Conservation (phyloP, 208 protist genomes). For the Sergeia podlipaevii region DNA sequence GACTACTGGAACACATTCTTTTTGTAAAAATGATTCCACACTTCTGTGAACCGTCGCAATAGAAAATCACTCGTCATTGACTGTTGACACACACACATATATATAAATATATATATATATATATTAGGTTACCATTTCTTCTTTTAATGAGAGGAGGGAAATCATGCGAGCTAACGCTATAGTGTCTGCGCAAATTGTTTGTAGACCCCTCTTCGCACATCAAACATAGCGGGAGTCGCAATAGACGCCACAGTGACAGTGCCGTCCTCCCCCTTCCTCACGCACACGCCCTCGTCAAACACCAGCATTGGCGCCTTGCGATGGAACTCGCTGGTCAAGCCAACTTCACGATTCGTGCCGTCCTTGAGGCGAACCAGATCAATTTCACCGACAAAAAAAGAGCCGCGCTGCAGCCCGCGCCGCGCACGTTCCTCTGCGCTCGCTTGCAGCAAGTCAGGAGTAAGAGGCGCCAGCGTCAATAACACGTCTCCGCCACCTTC, state of each 20-base stretch:
- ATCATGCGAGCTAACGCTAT: slow-evolving; percentile 11
- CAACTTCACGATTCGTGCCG: slow-evolving; percentile 31
- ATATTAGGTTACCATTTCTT: background rate
- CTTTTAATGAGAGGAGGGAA: too few relatives aligned
- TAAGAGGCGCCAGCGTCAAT: slow-evolving; percentile 39
- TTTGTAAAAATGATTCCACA: too few relatives aligned
- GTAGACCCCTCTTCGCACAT: slow-evolving; percentile 69
- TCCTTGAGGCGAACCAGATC: slow-evolving; percentile 68
- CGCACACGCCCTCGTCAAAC: slow-evolving; percentile 73
- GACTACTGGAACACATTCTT: too few relatives aligned
- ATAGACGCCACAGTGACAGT: slow-evolving; percentile 80
- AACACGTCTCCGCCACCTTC: slow-evolving; percentile 23
- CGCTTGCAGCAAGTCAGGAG: slow-evolving; percentile 36
- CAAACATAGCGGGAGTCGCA: slow-evolving; percentile 68
- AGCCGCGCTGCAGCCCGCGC: slow-evolving; percentile 59
- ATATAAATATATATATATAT: slow-evolving; percentile 7
- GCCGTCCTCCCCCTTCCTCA: slow-evolving; percentile 66
- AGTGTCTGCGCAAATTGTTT: slow-evolving; percentile 74
- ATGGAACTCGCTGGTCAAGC: slow-evolving; percentile 69
- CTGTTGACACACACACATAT: too few relatives aligned
- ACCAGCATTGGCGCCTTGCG: slow-evolving; percentile 75
- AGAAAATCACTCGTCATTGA: too few relatives aligned
- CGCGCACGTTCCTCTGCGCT: slow-evolving; percentile 56
- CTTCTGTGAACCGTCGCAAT: too few relatives aligned
- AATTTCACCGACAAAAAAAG: slow-evolving; percentile 78